Percentiles rank a stretch among this genome's conserved stretches.
phyloP scores from a whole-genome alignment of 805 yeast species.

The Pichia exigua region DNA sequence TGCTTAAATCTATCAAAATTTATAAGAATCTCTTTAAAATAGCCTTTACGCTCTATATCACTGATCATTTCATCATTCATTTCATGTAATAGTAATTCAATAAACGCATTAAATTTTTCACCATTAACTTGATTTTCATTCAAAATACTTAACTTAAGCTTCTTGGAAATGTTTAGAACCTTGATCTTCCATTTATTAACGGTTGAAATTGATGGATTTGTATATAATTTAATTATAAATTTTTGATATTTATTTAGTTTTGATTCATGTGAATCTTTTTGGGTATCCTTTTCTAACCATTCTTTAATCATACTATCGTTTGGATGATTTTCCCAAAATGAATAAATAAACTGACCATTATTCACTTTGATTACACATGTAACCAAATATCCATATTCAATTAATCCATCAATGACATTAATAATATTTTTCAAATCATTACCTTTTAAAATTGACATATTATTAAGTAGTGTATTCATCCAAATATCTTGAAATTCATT shows the following conservation, averaged over 20 bases:
- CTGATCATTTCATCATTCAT: constrained; percentile 7
- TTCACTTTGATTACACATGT: constrained; percentile 10
- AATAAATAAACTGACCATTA: constrained; percentile 13
- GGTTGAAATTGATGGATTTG: constrained; percentile 12
- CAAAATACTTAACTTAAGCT: constrained; percentile 6
- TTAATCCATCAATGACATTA: constrained; percentile 11
- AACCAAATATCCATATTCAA: constrained; percentile 9
- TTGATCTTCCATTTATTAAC: constrained; percentile 1
- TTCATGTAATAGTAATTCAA: constrained; percentile 15
- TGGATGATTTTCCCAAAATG: constrained; percentile 23
- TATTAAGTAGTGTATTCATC: constrained; percentile 14
- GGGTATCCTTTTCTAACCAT: constrained; percentile 6
- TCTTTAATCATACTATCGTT: constrained; percentile 10
- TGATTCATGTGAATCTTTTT: background rate
- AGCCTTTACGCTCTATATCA: constrained; percentile 1
- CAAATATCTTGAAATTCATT: constrained; percentile 14
- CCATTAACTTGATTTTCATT: constrained; percentile 1
- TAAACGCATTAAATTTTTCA: constrained; percentile 11
- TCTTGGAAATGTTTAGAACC: constrained; percentile 12
- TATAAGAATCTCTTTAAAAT: background rate
- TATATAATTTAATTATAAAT: constrained; percentile 9
- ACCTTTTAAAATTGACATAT: background rate
- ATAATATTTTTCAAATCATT: constrained; percentile 18
- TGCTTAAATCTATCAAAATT: background rate
- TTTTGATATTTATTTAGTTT: constrained; percentile 7